These are phyloP conservation scores for Pseudocercospora ulei DNA, from an alignment of 2,329 filamentous ascomycete species.

Conservation along the genomic window DNA sequence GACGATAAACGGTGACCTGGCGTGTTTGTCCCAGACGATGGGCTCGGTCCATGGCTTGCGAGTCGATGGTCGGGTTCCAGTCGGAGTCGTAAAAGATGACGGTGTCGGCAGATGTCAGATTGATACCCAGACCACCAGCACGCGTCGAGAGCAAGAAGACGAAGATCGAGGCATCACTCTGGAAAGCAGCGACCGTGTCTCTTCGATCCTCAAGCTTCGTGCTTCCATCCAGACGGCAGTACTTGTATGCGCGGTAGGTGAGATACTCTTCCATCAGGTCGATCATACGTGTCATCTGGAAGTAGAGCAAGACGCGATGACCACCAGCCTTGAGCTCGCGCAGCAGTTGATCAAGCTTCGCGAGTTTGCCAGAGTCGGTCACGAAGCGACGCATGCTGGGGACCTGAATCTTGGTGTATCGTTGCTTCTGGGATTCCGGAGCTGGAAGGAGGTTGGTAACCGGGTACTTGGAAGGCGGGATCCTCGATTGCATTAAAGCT, in stretches of 20 bases:
- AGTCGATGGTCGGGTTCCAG: slow-evolving; percentile 98
- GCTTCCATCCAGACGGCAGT: slow-evolving; percentile 88
- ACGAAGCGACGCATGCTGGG: slow-evolving; percentile 97
- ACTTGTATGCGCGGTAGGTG: slow-evolving; percentile 98
- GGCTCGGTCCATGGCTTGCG: slow-evolving; percentile 96
- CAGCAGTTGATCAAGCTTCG: slow-evolving; percentile 76
- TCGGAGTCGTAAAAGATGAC: slow-evolving; percentile 99
- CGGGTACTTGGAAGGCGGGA: slow-evolving; percentile 57
- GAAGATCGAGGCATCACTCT: slow-evolving; percentile 87
- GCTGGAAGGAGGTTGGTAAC: slow-evolving; percentile 58
- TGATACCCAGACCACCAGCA: slow-evolving; percentile 95
- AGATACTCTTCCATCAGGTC: slow-evolving; percentile 98
- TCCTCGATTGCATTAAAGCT: slow-evolving; percentile 61
- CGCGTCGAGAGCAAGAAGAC: slow-evolving; percentile 93
- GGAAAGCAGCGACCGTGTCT: slow-evolving; percentile 94
- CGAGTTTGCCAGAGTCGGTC: slow-evolving; percentile 92
- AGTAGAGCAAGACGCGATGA: slow-evolving; percentile 91
- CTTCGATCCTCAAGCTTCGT: slow-evolving; percentile 95
- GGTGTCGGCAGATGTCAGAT: slow-evolving; percentile 88
- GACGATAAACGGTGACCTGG: slow-evolving; percentile 93
- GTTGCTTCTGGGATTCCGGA: slow-evolving; percentile 69
- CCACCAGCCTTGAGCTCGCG: slow-evolving; percentile 83
- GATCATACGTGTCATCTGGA: slow-evolving; percentile 99
- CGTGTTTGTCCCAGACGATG: slow-evolving; percentile 93
- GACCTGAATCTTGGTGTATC: slow-evolving; percentile 82